Conservation (phyloP, 352 stramenopile species). For the Peronospora destructor region DNA sequence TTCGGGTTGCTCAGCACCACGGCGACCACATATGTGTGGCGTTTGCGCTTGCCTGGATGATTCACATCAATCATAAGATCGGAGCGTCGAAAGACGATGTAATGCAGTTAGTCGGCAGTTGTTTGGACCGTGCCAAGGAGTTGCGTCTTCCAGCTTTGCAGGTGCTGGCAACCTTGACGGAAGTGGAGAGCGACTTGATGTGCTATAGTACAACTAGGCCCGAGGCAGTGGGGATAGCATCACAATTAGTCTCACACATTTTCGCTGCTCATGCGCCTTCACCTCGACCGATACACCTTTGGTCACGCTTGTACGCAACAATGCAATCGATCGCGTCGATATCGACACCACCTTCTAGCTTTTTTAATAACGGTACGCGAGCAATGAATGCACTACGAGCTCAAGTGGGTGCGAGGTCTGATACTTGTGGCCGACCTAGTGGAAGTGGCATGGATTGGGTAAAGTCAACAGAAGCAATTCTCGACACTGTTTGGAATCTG, state of each 20-base stretch:
- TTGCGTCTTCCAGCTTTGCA: constrained; percentile 46
- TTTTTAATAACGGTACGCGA: constrained; percentile 14
- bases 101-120: constrained; percentile 39
- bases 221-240: constrained; percentile 6
- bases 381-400: constrained; percentile 26
- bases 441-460: constrained; percentile 43
- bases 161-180: constrained; percentile 38
- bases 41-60: constrained; percentile 88
- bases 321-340: constrained; percentile 24
- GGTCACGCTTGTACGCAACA: constrained; percentile 31
- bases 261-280: constrained; percentile 27
- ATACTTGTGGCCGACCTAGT: constrained; percentile 3
- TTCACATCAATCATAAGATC: constrained; percentile 53
- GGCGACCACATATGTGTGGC: constrained; percentile 89
- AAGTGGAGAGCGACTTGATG: constrained; percentile 45
- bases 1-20: constrained; percentile 89
- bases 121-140: constrained; percentile 55
- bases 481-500: constrained; percentile 58
- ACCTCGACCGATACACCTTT: constrained; percentile 41
- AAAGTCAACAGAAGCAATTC: constrained; percentile 47
- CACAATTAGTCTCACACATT: constrained; percentile 29
- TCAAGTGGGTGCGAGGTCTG: constrained; percentile 12
- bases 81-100: constrained; percentile 54
- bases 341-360: constrained; percentile 14
- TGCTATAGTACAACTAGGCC: constrained; percentile 17